Evolutionary conservation across 345 rosid species (phyloP), one percentile per base, ranked within the genome.

Genomic region (Pugionium dolabratum): DNA sequence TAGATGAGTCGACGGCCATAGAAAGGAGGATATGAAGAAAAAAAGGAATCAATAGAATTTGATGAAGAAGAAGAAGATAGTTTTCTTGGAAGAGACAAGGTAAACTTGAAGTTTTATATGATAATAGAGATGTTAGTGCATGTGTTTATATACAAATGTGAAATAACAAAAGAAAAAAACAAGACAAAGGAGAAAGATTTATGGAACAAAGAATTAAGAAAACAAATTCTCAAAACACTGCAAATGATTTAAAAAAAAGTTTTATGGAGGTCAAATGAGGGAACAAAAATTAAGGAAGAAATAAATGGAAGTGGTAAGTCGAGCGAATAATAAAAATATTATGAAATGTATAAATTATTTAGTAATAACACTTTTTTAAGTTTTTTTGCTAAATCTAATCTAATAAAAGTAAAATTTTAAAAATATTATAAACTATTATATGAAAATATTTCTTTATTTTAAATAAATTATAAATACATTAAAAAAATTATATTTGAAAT

Each of bases 41-140:
- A 41, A 54, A 18, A 29, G 45, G 65, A 32, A 33, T 50, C 61
- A 58, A 59, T 44, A 43, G 11, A 51, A 50, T 66, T 45, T 72
- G 71, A 72, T 18, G 56, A 46, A 73, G 49, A 39, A 73, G 32
- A 66, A 71, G 57, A 39, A 73, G 32, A 66, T 59, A 51, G 60
- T 65, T 39, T 50, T 35, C 9, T 59, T 30, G 43, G 36, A 59
- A 59, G 67, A 66, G 62, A 59, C 66, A 73, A 73, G 67, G 76
- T 73, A 73, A 73, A 73, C 72, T 66, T 52, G 67, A 66, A 66
- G 67, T 52, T 52, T 52, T 52, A 66, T 73, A 66, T 73, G 72
- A 51, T 66, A 73, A 66, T 66, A 66, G 72, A 66, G 66, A 66
- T 73, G 45, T 53, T 33, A 50, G 66, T 48, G 71, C 41, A 54